A percentile compares a stretch with the other conserved stretches of the same genome.
phyloP scores from a whole-genome alignment of 768 basidiomycete species.

The Boletus reticuloceps region DNA sequence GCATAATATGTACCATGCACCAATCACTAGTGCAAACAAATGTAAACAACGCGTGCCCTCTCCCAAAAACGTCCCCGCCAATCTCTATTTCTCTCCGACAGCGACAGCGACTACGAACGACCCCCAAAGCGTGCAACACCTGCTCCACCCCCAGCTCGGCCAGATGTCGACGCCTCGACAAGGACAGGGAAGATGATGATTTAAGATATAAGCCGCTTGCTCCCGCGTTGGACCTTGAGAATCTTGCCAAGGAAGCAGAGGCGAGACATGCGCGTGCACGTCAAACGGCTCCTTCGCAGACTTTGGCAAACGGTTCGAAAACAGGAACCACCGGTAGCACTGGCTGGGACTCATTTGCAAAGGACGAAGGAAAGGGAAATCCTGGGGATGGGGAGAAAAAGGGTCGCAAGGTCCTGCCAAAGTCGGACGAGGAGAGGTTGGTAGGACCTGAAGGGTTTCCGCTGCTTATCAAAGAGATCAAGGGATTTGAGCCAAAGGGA shows the following conservation, averaged over 20 bases:
- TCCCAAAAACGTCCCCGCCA: slow-evolving; percentile 36
- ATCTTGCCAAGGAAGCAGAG: slow-evolving; percentile 53
- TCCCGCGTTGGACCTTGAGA: slow-evolving; percentile 51
- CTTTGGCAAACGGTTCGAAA: slow-evolving; percentile 47
- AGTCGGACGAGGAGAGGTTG: slow-evolving; percentile 75
- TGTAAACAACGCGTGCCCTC: too few relatives aligned
- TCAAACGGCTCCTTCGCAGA: slow-evolving; percentile 38
- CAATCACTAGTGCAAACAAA: too few relatives aligned
- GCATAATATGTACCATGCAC: too few relatives aligned
- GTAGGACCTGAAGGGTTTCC: slow-evolving; percentile 78
- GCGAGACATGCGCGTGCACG: slow-evolving; percentile 37
- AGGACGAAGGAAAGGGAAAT: slow-evolving; percentile 9
- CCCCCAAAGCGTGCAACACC: slow-evolving; percentile 26
- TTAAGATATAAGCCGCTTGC: slow-evolving; percentile 46
- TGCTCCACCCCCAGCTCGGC: slow-evolving; percentile 9
- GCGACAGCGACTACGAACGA: slow-evolving; percentile 38
- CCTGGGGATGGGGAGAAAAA: slow-evolving; percentile 27
- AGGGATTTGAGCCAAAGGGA: slow-evolving; percentile 77
- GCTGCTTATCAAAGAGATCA: slow-evolving; percentile 69
- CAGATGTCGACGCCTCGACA: slow-evolving; percentile 44
- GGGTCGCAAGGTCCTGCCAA: slow-evolving; percentile 38
- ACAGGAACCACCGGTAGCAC: slow-evolving; percentile 22
- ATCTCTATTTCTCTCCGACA: slow-evolving; percentile 58
- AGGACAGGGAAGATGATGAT: slow-evolving; percentile 45
- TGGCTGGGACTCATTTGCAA: neutral